Evolutionary conservation across 2,329 filamentous ascomycete genomes (phyloP).

Genomic region (Fusarium tanahbumbuense): DNA sequence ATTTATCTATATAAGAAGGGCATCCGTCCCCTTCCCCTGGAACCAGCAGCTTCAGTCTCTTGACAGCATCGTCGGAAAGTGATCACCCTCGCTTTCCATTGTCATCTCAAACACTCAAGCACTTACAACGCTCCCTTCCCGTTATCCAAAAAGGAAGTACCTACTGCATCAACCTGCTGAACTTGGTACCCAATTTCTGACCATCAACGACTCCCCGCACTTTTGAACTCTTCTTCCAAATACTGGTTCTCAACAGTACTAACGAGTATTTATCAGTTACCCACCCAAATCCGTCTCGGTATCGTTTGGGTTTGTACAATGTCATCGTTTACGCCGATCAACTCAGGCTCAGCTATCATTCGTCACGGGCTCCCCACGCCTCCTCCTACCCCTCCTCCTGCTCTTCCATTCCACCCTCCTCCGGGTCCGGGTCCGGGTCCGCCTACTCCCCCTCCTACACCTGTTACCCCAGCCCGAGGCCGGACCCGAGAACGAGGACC

Average conservation of each 20-base stretch:
- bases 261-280: neutral
- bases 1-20: neutral
- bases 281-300: neutral
- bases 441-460: neutral
- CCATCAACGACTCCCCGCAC: too few species aligned
- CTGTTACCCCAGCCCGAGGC: neutral
- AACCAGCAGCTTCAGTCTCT: neutral
- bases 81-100: neutral
- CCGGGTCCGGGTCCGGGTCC: too few species aligned
- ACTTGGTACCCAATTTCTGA: too few species aligned
- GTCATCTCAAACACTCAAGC: neutral
- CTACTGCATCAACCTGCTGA: neutral
- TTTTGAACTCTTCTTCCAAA: neutral
- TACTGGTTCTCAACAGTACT: neutral
- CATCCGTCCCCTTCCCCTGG: neutral
- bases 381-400: neutral
- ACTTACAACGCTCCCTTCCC: neutral
- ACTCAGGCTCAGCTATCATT: too few species aligned
- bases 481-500: neutral
- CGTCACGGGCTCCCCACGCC: neutral
- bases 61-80: neutral
- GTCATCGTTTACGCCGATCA: neutral
- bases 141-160: neutral
- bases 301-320: neutral
- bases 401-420: too few species aligned